phyloP scores from a whole-genome alignment of 495 filamentous ascomycete species.

The Aspergillus leporis region DNA sequence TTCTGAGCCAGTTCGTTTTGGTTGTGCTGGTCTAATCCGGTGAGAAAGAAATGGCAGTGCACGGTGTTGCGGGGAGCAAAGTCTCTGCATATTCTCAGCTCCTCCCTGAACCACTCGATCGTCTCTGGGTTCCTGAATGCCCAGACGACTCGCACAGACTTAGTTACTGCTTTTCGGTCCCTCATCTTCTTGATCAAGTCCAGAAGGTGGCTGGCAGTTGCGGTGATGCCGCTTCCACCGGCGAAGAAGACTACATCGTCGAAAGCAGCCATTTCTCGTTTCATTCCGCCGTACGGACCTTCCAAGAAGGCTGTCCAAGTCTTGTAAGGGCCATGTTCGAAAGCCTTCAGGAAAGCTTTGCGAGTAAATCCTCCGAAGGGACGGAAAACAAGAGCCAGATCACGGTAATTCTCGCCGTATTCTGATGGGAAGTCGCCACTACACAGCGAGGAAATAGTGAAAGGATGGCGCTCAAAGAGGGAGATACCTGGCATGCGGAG shows the following conservation, averaged over 20 bases:
- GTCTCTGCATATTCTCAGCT: constrained; percentile 85
- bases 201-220: constrained; percentile 84
- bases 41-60: constrained; percentile 93
- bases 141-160: constrained; percentile 88
- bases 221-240: constrained; percentile 92
- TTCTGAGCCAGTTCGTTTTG: constrained; percentile 48
- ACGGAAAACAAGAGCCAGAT: constrained; percentile 87
- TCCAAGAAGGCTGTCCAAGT: constrained; percentile 90
- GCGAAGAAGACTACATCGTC: constrained; percentile 91
- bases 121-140: constrained; percentile 84
- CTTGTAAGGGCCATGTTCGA: constrained; percentile 78
- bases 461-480: constrained; percentile 88
- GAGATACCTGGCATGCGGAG: constrained; percentile 90
- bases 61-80: constrained; percentile 80
- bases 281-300: constrained; percentile 93
- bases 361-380: constrained; percentile 89
- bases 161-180: constrained; percentile 89
- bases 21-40: constrained; percentile 36
- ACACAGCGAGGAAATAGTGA: constrained; percentile 91
- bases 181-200: constrained; percentile 93
- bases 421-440: constrained; percentile 84
- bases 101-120: constrained; percentile 98
- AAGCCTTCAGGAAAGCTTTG: constrained; percentile 72
- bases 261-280: constrained; percentile 86
- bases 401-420: constrained; percentile 82